Percentiles rank a stretch among this genome's conserved stretches.
phyloP scores from a whole-genome alignment of 148 eudicot species.

The Camellia sinensis region DNA sequence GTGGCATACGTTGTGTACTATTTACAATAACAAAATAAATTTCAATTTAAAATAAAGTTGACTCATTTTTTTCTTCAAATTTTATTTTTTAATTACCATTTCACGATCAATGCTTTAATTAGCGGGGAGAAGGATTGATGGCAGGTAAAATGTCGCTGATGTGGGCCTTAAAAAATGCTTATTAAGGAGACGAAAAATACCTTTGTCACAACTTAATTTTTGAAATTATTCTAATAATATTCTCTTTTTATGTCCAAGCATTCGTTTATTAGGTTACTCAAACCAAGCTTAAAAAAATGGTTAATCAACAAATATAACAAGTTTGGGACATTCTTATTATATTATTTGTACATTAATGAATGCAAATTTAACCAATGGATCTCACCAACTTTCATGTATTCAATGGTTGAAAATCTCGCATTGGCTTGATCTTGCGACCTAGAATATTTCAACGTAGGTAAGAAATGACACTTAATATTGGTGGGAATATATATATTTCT shows the following conservation, averaged over 20 bases:
- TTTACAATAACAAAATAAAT: neutral
- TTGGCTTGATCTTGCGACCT: neutral
- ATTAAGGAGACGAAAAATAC: conserved; percentile 32
- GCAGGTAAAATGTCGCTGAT: conserved; percentile 30
- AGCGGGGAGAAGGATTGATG: neutral
- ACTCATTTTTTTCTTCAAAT: neutral
- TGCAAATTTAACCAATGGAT: neutral
- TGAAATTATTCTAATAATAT: conserved; percentile 18
- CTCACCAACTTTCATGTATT: neutral
- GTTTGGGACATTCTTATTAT: neutral
- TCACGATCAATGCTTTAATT: neutral
- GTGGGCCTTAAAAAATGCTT: conserved; percentile 27
- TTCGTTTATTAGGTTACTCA: neutral
- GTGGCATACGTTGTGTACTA: neutral
- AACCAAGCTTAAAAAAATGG: neutral
- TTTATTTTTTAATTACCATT: neutral
- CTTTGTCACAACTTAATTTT: conserved; percentile 18
- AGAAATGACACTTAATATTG: neutral
- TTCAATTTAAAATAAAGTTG: neutral
- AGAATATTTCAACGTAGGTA: neutral
- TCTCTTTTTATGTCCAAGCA: neutral
- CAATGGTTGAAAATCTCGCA: neutral
- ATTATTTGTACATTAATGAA: neutral
- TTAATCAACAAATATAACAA: neutral
- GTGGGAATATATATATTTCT: too few relatives aligned